Evolutionary conservation across 495 filamentous ascomycete genomes (phyloP).

Genomic region (Neurospora discreta): DNA sequence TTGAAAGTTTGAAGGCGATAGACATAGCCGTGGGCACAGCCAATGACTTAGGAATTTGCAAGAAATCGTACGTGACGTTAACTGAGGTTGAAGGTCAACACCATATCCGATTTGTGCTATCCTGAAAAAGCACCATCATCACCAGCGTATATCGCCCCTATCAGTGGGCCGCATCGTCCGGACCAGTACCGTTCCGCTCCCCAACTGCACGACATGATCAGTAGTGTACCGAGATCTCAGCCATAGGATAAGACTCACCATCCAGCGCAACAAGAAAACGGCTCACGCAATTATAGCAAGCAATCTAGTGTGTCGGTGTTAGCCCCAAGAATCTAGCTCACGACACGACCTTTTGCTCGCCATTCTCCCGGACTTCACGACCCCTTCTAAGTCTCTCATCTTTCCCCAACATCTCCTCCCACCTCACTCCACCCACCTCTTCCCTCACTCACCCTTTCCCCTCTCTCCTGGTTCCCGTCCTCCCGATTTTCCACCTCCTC

Average conservation of each 20-base stretch:
- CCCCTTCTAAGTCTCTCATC: neutral
- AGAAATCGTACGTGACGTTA: neutral
- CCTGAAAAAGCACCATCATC: neutral
- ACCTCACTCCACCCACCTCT: neutral
- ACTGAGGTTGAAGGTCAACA: neutral
- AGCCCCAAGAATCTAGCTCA: neutral
- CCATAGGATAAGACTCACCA: conserved; percentile 38
- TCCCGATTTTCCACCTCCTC: no score
- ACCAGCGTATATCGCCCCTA: neutral
- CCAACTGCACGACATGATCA: conserved; percentile 27
- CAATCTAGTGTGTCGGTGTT: conserved; percentile 24
- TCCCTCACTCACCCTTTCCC: neutral
- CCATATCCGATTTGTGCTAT: neutral
- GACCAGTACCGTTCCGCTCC: conserved; percentile 36
- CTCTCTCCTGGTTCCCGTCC: neutral
- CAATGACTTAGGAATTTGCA: no score
- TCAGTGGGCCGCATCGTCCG: conserved; percentile 22
- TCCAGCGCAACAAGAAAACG: conserved; percentile 76
- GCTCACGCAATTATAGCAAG: conserved; percentile 81
- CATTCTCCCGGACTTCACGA: neutral
- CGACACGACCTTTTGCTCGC: neutral
- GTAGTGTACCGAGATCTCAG: neutral
- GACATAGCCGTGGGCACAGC: no score
- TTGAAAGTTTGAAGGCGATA: neutral
- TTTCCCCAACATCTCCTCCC: neutral